These are phyloP conservation scores for Debaryomyces tyrocola DNA, from an alignment of 805 yeast genomes.

Conservation along the genomic window DNA sequence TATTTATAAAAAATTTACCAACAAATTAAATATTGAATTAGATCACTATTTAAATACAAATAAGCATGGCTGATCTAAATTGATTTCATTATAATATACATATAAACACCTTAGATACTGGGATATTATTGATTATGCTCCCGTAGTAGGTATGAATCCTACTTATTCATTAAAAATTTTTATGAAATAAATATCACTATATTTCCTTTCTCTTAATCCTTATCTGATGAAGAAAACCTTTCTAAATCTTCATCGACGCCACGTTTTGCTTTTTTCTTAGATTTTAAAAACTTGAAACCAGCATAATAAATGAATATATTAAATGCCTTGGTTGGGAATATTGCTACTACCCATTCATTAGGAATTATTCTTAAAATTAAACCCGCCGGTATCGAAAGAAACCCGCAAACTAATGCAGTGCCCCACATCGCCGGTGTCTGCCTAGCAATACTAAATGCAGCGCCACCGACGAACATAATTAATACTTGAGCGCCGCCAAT, in stretches of 20 bases:
- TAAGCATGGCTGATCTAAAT: neutral
- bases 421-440: conserved; percentile 91
- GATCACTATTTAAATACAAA: conserved; percentile 12
- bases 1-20: conserved; percentile 49
- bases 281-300: conserved; percentile 36
- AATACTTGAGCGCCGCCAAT: conserved; percentile 84
- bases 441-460: conserved; percentile 80
- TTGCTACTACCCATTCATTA: conserved; percentile 64
- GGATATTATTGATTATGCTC: no score
- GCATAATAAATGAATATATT: conserved; percentile 34
- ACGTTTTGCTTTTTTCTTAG: conserved; percentile 18
- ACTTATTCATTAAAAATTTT: no score
- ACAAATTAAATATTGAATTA: conserved; percentile 22
- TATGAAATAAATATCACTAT: no score
- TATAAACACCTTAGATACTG: neutral
- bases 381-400: conserved; percentile 80
- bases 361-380: conserved; percentile 75
- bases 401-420: conserved; percentile 78
- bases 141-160: no score
- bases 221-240: neutral
- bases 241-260: conserved; percentile 4
- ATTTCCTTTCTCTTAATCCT: neutral
- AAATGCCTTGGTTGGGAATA: conserved; percentile 65
- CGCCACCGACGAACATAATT: conserved; percentile 97
- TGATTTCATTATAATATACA: neutral